Evolutionary conservation across 2,329 filamentous ascomycete genomes (phyloP), one percentile per base, ranked within the genome.

Genomic region (Helotiales sp.): DNA sequence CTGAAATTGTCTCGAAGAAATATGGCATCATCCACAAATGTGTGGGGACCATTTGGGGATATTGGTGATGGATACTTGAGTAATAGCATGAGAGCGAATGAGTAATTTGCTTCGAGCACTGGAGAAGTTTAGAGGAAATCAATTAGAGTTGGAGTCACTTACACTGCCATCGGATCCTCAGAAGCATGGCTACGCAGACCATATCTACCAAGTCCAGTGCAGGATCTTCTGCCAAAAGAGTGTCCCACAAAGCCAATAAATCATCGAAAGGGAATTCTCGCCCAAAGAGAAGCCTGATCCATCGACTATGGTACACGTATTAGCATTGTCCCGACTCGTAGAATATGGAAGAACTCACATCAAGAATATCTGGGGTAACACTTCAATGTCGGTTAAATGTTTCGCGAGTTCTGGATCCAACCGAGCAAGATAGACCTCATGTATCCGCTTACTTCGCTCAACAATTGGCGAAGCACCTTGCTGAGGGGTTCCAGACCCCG

Each of bases 351-450:
- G 28, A 62, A 77, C 86, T 78, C 80, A 96, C 92, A 98, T 96
- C 26, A 98, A 82, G 76, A 98, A 99, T 60, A 99, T 95, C 75
- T 99, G 96, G 1, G 96, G 96, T n/a, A 97, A 81, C 69, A 99
- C 89, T 68, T 97, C 95, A 55, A 97, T 89, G 67, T 88, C 86
- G 66, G 89, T 89, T 20, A 99, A 84, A 78, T 98, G 94, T 26
- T 84, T 83, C 15, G 93, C 91, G 30, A 98, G 85, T 75, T 93
- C 91, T n/a, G 92, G 90, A 76, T 98, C 96, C 32, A 93, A 84
- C 70, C 89, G 90, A 66, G 88, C 87, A 52, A 99, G 82, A 61
- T 92, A 89, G 30, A 91, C 86, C 74, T 97, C 90, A 76, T 98
- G 95, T 68, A 99, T 96, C 72, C 91, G 88, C 75, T 90, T 89